Conservation (phyloP, 1,284 basidiomycete genomes). For the Puccinia coronata region DNA sequence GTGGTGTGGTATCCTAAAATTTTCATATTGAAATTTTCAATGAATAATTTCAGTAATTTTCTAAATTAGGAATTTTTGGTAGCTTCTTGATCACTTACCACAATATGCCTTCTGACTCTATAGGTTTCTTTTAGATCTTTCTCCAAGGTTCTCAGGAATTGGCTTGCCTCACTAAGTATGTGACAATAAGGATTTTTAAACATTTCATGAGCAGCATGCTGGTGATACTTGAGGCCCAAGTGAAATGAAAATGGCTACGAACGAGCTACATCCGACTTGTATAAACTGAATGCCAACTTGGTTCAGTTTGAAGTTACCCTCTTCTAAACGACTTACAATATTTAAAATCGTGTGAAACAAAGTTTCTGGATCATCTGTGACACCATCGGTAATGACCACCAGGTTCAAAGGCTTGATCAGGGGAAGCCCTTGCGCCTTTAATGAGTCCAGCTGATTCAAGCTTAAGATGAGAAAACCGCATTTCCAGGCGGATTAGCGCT, state of each 20-base stretch:
- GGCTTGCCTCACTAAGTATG: slow-evolving; percentile 12
- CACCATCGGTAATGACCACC: slow-evolving; percentile 68
- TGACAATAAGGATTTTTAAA: not conserved
- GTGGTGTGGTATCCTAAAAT: slow-evolving; percentile 37
- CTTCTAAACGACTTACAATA: slow-evolving; percentile 64
- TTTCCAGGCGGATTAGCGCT: slow-evolving; percentile 6
- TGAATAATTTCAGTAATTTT: not conserved
- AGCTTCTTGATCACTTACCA: slow-evolving; percentile 40
- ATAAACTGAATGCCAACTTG: slow-evolving; percentile 66
- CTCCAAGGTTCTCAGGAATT: slow-evolving; percentile 27
- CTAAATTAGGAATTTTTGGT: not conserved
- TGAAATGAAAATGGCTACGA: slow-evolving; percentile 36
- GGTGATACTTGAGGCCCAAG: not conserved
- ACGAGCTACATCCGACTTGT: slow-evolving; percentile 60
- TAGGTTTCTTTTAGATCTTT: slow-evolving; percentile 20
- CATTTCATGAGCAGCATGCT: not conserved
- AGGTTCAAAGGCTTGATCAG: slow-evolving; percentile 66
- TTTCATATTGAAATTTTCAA: not conserved
- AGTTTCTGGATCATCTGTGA: slow-evolving; percentile 63
- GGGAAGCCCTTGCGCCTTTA: slow-evolving; percentile 57
- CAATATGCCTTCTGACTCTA: slow-evolving; percentile 37
- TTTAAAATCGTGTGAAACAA: slow-evolving; percentile 61
- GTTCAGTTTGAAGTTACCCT: slow-evolving; percentile 62
- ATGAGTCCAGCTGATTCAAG: slow-evolving; percentile 52
- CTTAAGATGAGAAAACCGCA: slow-evolving; percentile 7